phyloP scores from a whole-genome alignment of 768 basidiomycete genomes.

The Tulasnella calospora region DNA sequence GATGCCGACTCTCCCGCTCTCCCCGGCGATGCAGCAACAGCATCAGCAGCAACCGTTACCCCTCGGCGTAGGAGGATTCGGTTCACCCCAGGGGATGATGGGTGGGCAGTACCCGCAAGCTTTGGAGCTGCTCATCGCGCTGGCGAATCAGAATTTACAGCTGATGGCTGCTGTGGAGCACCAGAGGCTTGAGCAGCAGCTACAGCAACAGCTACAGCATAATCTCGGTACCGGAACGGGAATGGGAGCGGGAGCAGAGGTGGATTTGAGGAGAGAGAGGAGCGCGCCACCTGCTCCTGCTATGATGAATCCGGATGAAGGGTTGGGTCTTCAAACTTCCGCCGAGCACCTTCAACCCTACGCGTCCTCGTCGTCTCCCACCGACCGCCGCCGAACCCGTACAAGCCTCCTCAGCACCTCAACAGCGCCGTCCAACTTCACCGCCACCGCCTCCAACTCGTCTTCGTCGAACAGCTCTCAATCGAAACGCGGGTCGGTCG shows the following conservation, averaged over 20 bases:
- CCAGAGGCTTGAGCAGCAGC: neutral
- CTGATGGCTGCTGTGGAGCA: neutral
- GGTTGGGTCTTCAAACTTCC: neutral
- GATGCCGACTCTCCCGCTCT: too few species aligned
- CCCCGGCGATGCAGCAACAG: neutral
- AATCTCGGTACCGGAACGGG: neutral
- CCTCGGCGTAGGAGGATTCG: neutral
- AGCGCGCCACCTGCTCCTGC: too few species aligned
- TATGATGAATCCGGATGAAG: neutral
- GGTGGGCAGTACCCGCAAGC: too few species aligned
- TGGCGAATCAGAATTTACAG: neutral
- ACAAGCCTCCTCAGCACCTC: too few species aligned
- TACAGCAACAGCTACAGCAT: neutral
- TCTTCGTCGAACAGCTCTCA: neutral
- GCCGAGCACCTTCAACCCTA: neutral
- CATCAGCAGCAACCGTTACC: neutral
- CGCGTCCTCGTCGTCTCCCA: neutral
- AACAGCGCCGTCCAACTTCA: too few species aligned
- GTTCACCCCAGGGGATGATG: neutral
- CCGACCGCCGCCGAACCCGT: too few species aligned
- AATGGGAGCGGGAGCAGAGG: neutral
- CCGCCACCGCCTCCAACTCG: too few species aligned
- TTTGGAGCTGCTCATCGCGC: neutral
- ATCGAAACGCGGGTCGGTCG: neutral
- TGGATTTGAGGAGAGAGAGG: too few species aligned